Base-by-base conservation (phyloP, 371 early-diverging fungal species). In the Thermomucor indicae-seudaticae region DNA sequence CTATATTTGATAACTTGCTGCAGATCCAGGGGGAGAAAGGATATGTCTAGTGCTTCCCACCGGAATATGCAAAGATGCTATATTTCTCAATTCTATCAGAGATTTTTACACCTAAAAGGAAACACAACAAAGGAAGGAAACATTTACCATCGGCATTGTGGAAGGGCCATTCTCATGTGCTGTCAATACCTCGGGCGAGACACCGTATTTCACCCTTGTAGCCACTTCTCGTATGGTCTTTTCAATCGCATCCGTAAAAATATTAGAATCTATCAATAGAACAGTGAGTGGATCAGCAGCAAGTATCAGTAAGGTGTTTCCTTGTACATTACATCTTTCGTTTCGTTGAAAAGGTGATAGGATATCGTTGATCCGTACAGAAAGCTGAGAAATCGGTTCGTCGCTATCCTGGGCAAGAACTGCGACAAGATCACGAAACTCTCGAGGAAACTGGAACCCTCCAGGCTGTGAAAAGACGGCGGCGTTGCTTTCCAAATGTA, bases 11-110 rank as follows among this genome's bases (percentile, higher is more conserved):
- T 46, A 7, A 34, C 40, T 0, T 48, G 45, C 34, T 65, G 65
- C 14, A 73, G 42, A 50, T 73, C 66, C 2, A 3, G 8, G 20
- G 78, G 76, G 41, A 67, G 67, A 1, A 42, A 49, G 11, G 67
- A 43, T 3, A 74, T 53, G 58, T 79, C 67, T 37, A 69, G 54
- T 4, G 73, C 79, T 55, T 86, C 83, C 84, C 84, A 83, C 14
- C 84, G 65, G 41, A 49, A 64, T 14, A 84, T 55, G 14, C 65
- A 53, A 5, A 82, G 56, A 58, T 72, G 66, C 70, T 74, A 49
- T 29, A 28, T 38, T 10, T 14, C 1, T 10, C n/a, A 34, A n/a
- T 2, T 12, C 12, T 6, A 25, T 20, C 17, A 48, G 28, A 34
- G 4, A 43, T 2, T 6, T 39, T 20, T 23, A 14, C 6, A n/a